Conservation (phyloP, 768 basidiomycete genomes). For the Peribolospora baueri region DNA sequence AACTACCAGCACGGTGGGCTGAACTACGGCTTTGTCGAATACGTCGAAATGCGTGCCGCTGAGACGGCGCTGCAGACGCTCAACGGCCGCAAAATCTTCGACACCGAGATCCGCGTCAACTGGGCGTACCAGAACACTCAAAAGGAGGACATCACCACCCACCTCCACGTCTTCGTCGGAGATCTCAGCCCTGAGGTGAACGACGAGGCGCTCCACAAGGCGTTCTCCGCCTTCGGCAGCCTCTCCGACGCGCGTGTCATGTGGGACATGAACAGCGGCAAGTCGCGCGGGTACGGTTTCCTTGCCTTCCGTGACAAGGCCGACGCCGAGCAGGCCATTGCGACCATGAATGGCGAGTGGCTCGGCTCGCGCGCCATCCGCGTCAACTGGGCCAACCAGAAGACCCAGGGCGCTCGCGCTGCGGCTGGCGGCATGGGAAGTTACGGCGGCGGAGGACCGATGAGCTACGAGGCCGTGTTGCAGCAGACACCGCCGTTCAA, state of each 20-base stretch:
- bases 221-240: conserved; percentile 87
- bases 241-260: conserved; percentile 95
- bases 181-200: conserved; percentile 98
- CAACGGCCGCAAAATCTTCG: conserved; percentile 97
- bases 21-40: conserved; percentile 91
- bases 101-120: conserved; percentile 97
- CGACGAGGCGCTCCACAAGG: conserved; percentile 86
- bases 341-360: conserved; percentile 99
- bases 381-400: conserved; percentile 99
- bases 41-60: conserved; percentile 92
- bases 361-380: conserved; percentile 91
- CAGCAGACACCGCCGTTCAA: conserved; percentile 83
- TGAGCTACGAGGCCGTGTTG: conserved; percentile 80
- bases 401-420: conserved; percentile 46
- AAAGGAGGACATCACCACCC: conserved; percentile 92
- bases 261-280: conserved; percentile 99
- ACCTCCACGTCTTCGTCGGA: conserved; percentile 98
- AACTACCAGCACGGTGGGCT: conserved; percentile 98
- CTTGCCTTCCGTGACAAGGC: conserved; percentile 96
- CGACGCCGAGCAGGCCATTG: conserved; percentile 96
- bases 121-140: conserved; percentile 98
- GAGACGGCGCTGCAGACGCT: conserved; percentile 97
- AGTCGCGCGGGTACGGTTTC: conserved; percentile 94
- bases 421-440: neutral
- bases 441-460: conserved; percentile 22